Conservation (phyloP, 2,329 filamentous ascomycete species). For the Paraphaeosphaeria sporulosa region DNA sequence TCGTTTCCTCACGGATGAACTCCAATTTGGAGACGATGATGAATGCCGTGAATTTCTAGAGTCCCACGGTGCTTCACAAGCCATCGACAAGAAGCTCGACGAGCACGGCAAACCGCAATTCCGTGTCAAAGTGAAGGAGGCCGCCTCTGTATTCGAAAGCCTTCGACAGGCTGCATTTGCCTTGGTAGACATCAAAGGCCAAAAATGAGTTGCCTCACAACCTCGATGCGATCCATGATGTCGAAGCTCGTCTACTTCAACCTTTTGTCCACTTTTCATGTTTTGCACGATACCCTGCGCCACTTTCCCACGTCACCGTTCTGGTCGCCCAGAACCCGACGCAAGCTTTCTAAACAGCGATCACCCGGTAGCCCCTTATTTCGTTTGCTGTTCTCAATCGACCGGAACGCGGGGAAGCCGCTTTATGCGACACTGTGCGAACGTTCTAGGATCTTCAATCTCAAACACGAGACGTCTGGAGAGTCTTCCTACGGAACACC, state of each 20-base stretch:
- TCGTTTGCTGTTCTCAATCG: slow-evolving; percentile 32
- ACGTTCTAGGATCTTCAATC: slow-evolving; percentile 34
- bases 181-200: slow-evolving; percentile 95
- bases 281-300: slow-evolving; percentile 32
- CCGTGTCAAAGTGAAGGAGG: slow-evolving; percentile 68
- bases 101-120: slow-evolving; percentile 25
- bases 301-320: slow-evolving; percentile 33
- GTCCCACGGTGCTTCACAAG: slow-evolving; percentile 75
- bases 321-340: slow-evolving; percentile 17
- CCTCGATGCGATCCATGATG: slow-evolving; percentile 13
- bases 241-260: slow-evolving; percentile 15
- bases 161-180: slow-evolving; percentile 78
- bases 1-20: slow-evolving; percentile 92
- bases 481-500: slow-evolving; percentile 21
- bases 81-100: slow-evolving; percentile 78
- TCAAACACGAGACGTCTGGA: slow-evolving; percentile 41
- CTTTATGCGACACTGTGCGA: slow-evolving; percentile 39
- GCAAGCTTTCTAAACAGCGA: slow-evolving; percentile 28
- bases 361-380: slow-evolving; percentile 32
- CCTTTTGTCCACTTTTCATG: slow-evolving; percentile 17
- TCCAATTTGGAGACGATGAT: slow-evolving; percentile 91
- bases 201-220: slow-evolving; percentile 71
- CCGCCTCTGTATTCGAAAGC: slow-evolving; percentile 70
- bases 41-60: slow-evolving; percentile 91
- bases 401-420: slow-evolving; percentile 43